Percentiles rank a stretch among this genome's conserved stretches.
These are phyloP conservation scores for Lentinula lateritia DNA, from an alignment of 768 basidiomycete species.

Conservation along the genomic window DNA sequence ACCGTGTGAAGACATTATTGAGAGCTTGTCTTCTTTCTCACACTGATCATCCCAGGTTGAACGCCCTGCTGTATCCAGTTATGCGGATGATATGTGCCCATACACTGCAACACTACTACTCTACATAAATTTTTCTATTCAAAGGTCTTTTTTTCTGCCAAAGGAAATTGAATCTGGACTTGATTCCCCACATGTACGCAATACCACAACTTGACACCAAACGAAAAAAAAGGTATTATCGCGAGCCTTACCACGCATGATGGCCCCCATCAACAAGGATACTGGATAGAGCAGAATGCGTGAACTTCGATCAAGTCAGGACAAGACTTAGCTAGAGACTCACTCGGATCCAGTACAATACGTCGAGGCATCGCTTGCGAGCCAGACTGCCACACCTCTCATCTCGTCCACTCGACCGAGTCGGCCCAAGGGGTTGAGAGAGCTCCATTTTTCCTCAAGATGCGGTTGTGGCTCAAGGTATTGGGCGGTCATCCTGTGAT, in stretches of 20 bases:
- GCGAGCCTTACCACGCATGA: background rate
- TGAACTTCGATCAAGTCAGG: background rate
- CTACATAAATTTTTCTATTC: too few relatives aligned
- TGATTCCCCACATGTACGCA: too few relatives aligned
- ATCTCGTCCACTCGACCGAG: constrained; percentile 70
- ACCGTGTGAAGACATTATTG: too few relatives aligned
- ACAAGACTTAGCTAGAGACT: constrained; percentile 22
- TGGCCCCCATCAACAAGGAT: background rate
- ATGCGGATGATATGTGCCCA: too few relatives aligned
- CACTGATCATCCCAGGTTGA: too few relatives aligned
- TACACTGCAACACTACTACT: too few relatives aligned
- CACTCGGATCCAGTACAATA: constrained; percentile 84
- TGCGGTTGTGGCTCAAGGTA: constrained; percentile 63
- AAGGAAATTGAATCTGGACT: too few relatives aligned
- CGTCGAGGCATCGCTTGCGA: constrained; percentile 70
- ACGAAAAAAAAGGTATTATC: too few relatives aligned
- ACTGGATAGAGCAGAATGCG: background rate
- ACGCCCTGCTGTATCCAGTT: too few relatives aligned
- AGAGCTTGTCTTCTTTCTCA: too few relatives aligned
- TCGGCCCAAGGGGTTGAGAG: constrained; percentile 62
- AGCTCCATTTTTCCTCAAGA: constrained; percentile 61
- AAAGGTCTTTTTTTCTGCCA: too few relatives aligned
- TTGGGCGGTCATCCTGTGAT: constrained; percentile 64
- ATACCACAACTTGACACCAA: too few relatives aligned
- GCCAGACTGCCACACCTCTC: constrained; percentile 65